These are phyloP conservation scores for Penicillium canariense DNA, from an alignment of 495 filamentous ascomycete species.

Conservation along the genomic window DNA sequence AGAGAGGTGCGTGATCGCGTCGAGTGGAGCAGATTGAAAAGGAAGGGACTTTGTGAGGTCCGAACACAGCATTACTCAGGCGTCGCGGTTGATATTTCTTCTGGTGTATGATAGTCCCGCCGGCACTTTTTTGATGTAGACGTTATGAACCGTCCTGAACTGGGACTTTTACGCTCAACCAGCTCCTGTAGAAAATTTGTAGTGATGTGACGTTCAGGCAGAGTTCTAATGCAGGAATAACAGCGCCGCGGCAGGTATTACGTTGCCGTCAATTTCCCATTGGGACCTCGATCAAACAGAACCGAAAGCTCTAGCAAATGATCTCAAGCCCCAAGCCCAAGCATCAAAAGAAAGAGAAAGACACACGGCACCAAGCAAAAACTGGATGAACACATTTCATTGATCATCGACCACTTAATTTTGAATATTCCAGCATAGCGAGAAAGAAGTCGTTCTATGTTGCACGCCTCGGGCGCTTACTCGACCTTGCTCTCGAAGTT, in stretches of 20 bases:
- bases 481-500: conserved; percentile 96
- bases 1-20: background rate
- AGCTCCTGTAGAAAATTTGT: background rate
- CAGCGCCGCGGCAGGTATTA: background rate
- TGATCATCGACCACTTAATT: conserved; percentile 16
- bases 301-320: background rate
- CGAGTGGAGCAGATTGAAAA: background rate
- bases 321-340: background rate
- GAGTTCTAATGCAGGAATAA: background rate
- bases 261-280: background rate
- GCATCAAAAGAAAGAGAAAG: background rate
- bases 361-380: background rate
- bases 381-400: conserved; percentile 27
- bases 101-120: conserved; percentile 22
- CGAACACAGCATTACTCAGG: conserved; percentile 14
- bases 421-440: background rate
- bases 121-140: conserved; percentile 13
- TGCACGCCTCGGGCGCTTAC: conserved; percentile 14
- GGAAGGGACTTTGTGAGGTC: background rate
- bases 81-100: conserved; percentile 6
- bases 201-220: background rate
- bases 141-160: conserved; percentile 17
- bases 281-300: background rate
- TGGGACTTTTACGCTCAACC: background rate
- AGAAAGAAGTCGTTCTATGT: background rate